These are phyloP conservation scores for Camellia sinensis DNA, from an alignment of 148 eudicot genomes.

Conservation along the genomic window DNA sequence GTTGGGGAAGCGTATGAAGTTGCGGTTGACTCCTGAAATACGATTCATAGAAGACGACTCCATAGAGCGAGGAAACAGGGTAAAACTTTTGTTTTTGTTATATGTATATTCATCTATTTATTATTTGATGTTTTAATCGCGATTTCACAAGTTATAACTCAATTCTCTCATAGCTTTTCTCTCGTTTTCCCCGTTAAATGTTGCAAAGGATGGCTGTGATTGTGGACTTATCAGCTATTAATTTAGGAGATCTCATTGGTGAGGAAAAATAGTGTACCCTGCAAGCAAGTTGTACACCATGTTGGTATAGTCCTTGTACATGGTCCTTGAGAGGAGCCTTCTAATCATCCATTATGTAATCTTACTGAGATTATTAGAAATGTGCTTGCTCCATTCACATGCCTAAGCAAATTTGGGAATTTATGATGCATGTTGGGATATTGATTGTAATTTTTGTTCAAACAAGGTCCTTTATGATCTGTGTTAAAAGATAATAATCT, in stretches of 20 bases:
- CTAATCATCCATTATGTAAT: background rate
- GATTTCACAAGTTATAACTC: background rate
- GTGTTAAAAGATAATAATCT: background rate
- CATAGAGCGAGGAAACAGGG: conserved; percentile 95
- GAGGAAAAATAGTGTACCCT: background rate
- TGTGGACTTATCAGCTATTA: background rate
- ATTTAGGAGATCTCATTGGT: background rate
- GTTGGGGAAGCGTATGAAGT: conserved; percentile 85
- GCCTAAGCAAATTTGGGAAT: background rate
- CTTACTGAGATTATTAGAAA: background rate
- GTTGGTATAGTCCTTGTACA: background rate
- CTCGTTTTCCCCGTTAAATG: background rate
- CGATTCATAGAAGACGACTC: conserved; percentile 92
- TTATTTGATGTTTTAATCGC: background rate
- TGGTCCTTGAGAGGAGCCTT: background rate
- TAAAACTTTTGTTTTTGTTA: conserved; percentile 21
- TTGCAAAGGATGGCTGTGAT: background rate
- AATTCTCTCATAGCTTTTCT: background rate
- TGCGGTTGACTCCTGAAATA: conserved; percentile 90
- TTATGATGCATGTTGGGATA: background rate
- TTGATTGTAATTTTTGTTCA: background rate
- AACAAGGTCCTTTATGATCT: background rate
- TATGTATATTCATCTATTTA: background rate
- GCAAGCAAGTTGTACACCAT: background rate
- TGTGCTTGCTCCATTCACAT: background rate